phyloP scores from a whole-genome alignment of 2,329 filamentous ascomycete species.

The Zasmidium angulare region DNA sequence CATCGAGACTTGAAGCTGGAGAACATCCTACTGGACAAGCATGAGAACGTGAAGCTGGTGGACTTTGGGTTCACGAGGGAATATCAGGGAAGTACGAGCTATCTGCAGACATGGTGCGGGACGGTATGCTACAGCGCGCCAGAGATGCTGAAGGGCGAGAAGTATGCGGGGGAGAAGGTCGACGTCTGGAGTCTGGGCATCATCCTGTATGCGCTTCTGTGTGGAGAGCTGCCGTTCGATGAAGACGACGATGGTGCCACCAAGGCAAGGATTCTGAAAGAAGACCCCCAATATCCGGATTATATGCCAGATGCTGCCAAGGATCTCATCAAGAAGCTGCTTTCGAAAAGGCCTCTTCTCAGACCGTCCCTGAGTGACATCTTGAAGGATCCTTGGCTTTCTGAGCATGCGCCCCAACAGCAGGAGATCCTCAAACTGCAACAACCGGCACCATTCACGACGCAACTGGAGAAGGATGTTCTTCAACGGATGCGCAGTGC shows the following conservation, averaged over 20 bases:
- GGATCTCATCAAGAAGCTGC: constrained; percentile 71
- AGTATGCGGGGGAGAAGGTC: constrained; percentile 96
- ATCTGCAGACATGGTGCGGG: constrained; percentile 95
- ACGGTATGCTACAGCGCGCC: constrained; percentile 97
- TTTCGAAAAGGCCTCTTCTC: constrained; percentile 86
- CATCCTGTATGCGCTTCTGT: constrained; percentile 78
- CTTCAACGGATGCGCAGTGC: constrained; percentile 89
- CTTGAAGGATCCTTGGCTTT: constrained; percentile 80
- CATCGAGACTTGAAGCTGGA: constrained; percentile 96
- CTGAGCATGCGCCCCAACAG: constrained; percentile 83
- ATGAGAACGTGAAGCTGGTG: constrained; percentile 95
- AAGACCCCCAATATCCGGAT: constrained; percentile 83
- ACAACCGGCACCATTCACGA: constrained; percentile 79
- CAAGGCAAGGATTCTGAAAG: constrained; percentile 77
- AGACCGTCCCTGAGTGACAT: constrained; percentile 83
- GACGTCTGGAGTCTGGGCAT: constrained; percentile 92
- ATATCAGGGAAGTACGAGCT: constrained; percentile 92
- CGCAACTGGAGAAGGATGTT: constrained; percentile 83
- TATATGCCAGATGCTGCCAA: constrained; percentile 76
- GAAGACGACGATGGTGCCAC: constrained; percentile 93
- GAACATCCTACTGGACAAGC: constrained; percentile 92
- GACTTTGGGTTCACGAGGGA: constrained; percentile 98
- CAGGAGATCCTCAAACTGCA: constrained; percentile 84
- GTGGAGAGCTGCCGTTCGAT: constrained; percentile 88
- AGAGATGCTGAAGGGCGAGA: constrained; percentile 97